Evolutionary conservation across 352 stramenopile genomes (phyloP), one percentile per base, ranked within the genome.

Genomic region (Phytophthora hybrid): DNA sequence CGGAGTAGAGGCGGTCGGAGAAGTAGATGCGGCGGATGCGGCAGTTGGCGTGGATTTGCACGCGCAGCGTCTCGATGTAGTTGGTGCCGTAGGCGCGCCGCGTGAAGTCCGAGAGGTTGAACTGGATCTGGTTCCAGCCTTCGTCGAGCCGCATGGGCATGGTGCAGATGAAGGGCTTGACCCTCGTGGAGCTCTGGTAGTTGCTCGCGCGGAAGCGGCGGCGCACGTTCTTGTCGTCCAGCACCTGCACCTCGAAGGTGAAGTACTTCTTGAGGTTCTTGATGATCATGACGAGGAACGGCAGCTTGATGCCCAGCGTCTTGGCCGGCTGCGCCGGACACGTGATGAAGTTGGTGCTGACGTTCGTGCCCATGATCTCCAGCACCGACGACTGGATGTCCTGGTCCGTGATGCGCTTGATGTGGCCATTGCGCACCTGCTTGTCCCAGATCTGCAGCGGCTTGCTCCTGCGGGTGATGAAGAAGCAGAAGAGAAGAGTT

Each of bases 251-350:
- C 81, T 99, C 97, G 73, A 99, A 99, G 34, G 97, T 99, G 76
- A 99, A 99, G 82, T 99, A 99, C 85, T 99, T 99, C 67, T 99
- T 99, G 47, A 99, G 78, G 83, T 99, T 99, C 85, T 99, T 99
- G 69, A 99, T 97, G 74, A 99, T 99, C 95, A 99, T 99, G 31
- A 99, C 97, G 13, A 99, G 86, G 77, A 99, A 99, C 34, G 97
- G 97, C 63, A 99, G 84, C 78, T 99, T 99, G 81, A 99, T 99
- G 44, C 95, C 97, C 11, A 99, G 84, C 16, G 96, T 99, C 74
- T 98, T 97, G 68, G 94, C 97, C 13, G 95, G 84, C 68, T 98
- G 89, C 21, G 95, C 95, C 18, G 97, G 97, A 62, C 96, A 99
- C 59, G 97, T 97, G 74, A 99, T 99, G 81, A 98, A 99, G 77